Percentiles rank a stretch among this genome's conserved stretches.
Evolutionary conservation across 345 rosid genomes (phyloP).

Genomic region (Erucastrum elatum): DNA sequence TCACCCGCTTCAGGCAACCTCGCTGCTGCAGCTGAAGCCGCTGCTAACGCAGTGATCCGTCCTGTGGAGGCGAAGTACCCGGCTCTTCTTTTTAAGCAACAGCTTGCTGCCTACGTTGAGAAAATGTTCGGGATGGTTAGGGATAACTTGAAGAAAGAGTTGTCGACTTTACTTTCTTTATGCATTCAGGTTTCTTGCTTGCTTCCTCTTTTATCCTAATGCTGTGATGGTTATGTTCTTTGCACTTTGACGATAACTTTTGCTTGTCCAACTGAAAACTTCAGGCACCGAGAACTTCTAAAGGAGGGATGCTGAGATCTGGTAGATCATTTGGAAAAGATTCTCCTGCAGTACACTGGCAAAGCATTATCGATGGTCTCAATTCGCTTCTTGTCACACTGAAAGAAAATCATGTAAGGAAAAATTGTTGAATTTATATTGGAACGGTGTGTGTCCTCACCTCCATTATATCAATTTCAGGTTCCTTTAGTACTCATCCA

Average conservation of each 20-base stretch:
- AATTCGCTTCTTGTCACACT: conserved; percentile 73
- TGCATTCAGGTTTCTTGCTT: conserved; percentile 81
- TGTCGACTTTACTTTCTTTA: conserved; percentile 72
- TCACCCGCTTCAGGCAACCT: conserved; percentile 77
- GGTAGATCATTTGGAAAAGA: conserved; percentile 89
- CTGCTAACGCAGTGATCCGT: conserved; percentile 72
- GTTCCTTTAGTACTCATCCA: conserved; percentile 92
- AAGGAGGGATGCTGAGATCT: conserved; percentile 81
- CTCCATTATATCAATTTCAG: conserved; percentile 45
- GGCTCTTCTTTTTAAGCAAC: conserved; percentile 96
- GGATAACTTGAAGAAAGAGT: conserved; percentile 94
- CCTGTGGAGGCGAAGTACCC: conserved; percentile 98
- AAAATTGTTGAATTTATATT: background rate
- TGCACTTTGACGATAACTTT: conserved; percentile 3
- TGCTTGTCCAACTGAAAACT: conserved; percentile 18
- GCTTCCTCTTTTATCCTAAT: conserved; percentile 3
- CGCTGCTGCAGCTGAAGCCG: conserved; percentile 75
- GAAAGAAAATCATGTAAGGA: conserved; percentile 87
- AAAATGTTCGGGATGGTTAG: conserved; percentile 97
- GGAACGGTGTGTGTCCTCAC: background rate
- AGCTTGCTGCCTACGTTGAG: conserved; percentile 99
- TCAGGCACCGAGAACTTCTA: conserved; percentile 93
- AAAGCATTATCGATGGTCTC: conserved; percentile 86
- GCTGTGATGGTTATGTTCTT: background rate
- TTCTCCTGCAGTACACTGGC: conserved; percentile 88